Evolutionary conservation across 2,329 filamentous ascomycete species (phyloP), one percentile per base, ranked within the genome.

Genomic region (Nemania sp.): DNA sequence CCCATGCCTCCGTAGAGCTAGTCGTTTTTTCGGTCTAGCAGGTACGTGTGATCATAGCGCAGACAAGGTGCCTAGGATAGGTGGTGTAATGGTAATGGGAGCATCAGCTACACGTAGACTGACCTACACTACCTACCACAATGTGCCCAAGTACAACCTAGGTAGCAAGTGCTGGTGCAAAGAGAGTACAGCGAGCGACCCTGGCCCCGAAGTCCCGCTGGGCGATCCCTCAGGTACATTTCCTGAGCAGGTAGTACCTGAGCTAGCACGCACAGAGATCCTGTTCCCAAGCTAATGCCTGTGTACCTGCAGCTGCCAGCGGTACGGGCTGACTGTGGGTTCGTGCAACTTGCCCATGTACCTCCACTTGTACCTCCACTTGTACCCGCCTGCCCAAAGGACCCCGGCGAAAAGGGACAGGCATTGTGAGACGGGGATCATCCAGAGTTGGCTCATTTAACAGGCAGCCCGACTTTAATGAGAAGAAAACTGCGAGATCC

Each of bases 371-470:
- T 47, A 45, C 42, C 54, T 57, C 60, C 43, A 48, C 40, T 50
- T 18, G 60, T 60, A 59, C 49, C 59, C 59, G 62, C 62, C 62
- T 56, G 59, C 59, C 59, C 48, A 54, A 43, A 59, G 56, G 43
- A 59, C 52, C 60, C 57, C 37, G 45, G 60, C 42, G 35, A 53
- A 51, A 55, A 29, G 37, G 39, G 60, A 52, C 43, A 47, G 54
- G 37, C 53, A 40, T 18, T 51, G 25, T 40, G 12, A 49, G 52
- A 60, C 53, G 40, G 60, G 43, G 56, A 56, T 51, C 40, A 54
- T 51, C 60, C 34, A 54, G 34, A 54, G 57, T 51, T 32, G 60
- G 67, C 62, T 70, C 67, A 70, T 70, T 69, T 70, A 70, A 66
- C 62, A 66, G 62, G 58, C 49, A 54, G 50, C 48, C 61, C 43